A percentile compares a stretch with the other conserved stretches of the same genome.
Conservation (phyloP, 148 eudicot genomes). For the Agrostemma githago region DNA sequence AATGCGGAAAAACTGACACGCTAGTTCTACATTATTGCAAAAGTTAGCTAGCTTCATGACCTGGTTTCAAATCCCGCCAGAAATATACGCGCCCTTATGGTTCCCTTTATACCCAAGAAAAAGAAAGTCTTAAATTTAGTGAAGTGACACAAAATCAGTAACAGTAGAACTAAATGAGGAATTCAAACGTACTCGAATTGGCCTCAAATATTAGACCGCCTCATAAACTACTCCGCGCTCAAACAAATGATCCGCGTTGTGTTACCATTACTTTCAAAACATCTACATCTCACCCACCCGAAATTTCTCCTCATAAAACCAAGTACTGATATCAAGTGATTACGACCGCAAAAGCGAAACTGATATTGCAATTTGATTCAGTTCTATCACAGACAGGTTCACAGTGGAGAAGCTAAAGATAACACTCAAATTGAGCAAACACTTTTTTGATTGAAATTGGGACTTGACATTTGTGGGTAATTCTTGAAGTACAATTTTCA, state of each 20-base stretch:
- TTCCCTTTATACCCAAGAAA: too few relatives aligned
- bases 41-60: too few relatives aligned
- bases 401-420: neutral
- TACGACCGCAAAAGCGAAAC: too few relatives aligned
- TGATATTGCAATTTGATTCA: neutral
- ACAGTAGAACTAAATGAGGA: neutral
- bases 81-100: too few relatives aligned
- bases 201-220: neutral
- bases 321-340: neutral
- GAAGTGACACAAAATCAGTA: neutral
- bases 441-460: neutral
- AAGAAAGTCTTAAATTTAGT: too few relatives aligned
- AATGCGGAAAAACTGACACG: neutral
- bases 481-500: neutral
- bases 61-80: too few relatives aligned
- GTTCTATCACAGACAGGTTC: neutral
- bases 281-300: neutral
- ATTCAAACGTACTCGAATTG: neutral
- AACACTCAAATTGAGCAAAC: neutral
- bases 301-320: too few relatives aligned
- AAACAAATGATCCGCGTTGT: neutral
- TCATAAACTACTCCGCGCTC: neutral
- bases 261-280: neutral
- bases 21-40: neutral
- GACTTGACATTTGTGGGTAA: constrained; percentile 2